Base-by-base conservation (phyloP, 176 grass and related monocot species). In the Triticum monococcum region DNA sequence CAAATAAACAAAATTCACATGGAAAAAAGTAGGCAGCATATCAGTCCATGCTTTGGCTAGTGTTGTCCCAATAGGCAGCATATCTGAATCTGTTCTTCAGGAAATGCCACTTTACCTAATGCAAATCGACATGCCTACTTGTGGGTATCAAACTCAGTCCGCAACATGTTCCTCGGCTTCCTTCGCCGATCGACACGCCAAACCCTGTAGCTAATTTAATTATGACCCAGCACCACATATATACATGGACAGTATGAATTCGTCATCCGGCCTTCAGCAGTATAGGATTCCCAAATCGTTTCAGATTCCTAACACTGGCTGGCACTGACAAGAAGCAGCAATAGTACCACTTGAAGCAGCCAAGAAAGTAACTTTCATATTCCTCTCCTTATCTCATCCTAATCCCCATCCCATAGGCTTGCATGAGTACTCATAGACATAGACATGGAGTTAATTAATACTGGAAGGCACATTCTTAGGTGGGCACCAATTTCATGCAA, bases 21-120 rank as follows among this genome's bases (percentile, higher is more conserved):
- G 48, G 69, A 40, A 50, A 50, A 87, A 86, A 35, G 73, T 67
- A 28, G 60, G 78, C 32, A 68, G 40, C 66, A 83, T 67, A 79
- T 75, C 20, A 50, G 76, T 62, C 61, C 68, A 62, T 87, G 74
- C 61, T 76, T 87, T 74, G 5, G 81, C 69, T 88, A 84, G 89
- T 91, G 89, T 81, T 91, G 81, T 91, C 89, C 89, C 30, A 88
- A n/a, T 91, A 88, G 85, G 85, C 89, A 84, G 85, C 85, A 88
- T 84, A 91, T 84, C 89, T 88, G 68, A 60, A 52, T 62, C 68
- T 76, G 81, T 75, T 88, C 46, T 80, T 63, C 69, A 76, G 68
- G 56, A 84, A 84, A 80, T 88, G 69, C 69, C 26, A 88, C 89
- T 88, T 88, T 88, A 88, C 50, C 48, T 84, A 11, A 88, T 84